phyloP scores from a whole-genome alignment of 2,329 filamentous ascomycete genomes.

The Pezicula carpinea region DNA sequence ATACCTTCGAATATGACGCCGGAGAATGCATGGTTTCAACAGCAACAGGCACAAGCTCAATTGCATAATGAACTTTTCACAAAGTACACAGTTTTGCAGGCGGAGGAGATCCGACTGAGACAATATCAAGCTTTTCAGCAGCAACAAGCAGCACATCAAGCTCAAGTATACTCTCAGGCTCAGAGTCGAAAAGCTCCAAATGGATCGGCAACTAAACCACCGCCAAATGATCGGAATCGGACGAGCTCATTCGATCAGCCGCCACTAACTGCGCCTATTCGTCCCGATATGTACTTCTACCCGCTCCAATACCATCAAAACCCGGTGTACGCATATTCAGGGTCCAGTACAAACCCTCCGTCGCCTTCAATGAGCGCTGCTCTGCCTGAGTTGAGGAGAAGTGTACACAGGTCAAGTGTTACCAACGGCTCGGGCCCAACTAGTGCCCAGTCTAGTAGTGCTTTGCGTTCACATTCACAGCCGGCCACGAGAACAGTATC shows the following conservation, averaged over 20 bases:
- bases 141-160: constrained; percentile 35
- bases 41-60: constrained; percentile 26
- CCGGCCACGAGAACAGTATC: constrained; percentile 45
- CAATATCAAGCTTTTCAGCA: constrained; percentile 41
- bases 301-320: constrained; percentile 36
- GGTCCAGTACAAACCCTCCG: constrained; percentile 50
- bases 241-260: constrained; percentile 61
- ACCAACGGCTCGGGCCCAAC: constrained; percentile 42
- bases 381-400: constrained; percentile 51
- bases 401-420: constrained; percentile 49
- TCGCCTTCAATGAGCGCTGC: constrained; percentile 44
- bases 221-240: constrained; percentile 45
- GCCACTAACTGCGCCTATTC: constrained; percentile 53
- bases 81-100: constrained; percentile 33
- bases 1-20: constrained; percentile 18
- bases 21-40: constrained; percentile 28
- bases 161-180: constrained; percentile 35
- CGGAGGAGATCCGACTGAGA: constrained; percentile 42
- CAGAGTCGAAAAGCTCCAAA: constrained; percentile 29
- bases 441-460: constrained; percentile 42
- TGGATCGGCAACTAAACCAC: constrained; percentile 30
- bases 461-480: constrained; percentile 63
- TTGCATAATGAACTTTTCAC: constrained; percentile 31
- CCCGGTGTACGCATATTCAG: constrained; percentile 44
- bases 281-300: constrained; percentile 52